phyloP scores from a whole-genome alignment of 2,329 filamentous ascomycete genomes.

The Ophiobolus disseminans region DNA sequence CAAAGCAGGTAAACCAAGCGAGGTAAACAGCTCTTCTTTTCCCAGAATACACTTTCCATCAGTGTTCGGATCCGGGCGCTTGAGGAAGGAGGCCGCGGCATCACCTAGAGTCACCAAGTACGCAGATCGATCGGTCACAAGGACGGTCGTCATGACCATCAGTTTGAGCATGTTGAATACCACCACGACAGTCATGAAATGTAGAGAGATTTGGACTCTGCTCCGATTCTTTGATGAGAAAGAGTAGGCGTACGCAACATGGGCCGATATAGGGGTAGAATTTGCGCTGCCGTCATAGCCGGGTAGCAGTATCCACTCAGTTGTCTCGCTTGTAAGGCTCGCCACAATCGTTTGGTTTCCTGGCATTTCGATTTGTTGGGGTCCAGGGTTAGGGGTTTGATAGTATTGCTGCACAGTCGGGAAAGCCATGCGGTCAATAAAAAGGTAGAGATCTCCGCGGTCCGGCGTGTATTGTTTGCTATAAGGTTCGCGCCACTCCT shows the following conservation, averaged over 20 bases:
- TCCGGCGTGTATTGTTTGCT: constrained; percentile 6
- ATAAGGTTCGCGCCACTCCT: constrained; percentile 5
- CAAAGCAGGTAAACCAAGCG: background rate
- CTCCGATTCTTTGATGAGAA: background rate
- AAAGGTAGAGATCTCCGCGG: constrained; percentile 15
- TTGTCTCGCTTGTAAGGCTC: background rate
- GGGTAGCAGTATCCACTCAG: background rate
- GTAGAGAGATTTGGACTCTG: constrained; percentile 22
- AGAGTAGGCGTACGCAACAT: constrained; percentile 12
- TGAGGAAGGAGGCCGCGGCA: constrained; percentile 22
- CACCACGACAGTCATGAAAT: constrained; percentile 25
- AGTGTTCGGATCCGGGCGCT: constrained; percentile 11
- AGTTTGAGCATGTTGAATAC: constrained; percentile 26
- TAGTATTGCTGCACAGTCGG: background rate
- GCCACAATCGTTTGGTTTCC: background rate
- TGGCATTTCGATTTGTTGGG: background rate
- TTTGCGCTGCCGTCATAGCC: background rate
- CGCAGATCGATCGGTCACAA: constrained; percentile 7
- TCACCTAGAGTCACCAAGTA: constrained; percentile 30
- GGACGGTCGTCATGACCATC: constrained; percentile 14
- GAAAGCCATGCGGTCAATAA: constrained; percentile 12
- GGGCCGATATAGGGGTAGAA: background rate
- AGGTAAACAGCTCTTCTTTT: background rate
- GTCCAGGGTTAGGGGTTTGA: background rate
- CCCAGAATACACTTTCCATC: constrained; percentile 5